phyloP scores from a whole-genome alignment of 2,329 filamentous ascomycete species.

The Sporothrix euskadiensis region DNA sequence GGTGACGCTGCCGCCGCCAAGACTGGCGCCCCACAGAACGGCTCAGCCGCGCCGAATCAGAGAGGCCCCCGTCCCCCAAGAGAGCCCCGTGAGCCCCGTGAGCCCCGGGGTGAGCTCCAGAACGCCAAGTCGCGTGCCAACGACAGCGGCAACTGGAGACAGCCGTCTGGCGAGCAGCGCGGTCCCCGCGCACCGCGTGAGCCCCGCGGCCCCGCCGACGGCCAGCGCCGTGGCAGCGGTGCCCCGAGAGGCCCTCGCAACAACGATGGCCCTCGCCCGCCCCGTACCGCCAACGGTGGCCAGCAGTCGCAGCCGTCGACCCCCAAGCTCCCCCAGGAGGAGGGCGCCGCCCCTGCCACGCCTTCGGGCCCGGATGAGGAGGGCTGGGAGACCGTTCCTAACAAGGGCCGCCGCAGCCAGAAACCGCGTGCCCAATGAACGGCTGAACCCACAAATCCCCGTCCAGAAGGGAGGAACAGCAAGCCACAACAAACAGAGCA shows the following conservation, averaged over 20 bases:
- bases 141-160: constrained; percentile 63
- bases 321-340: constrained; percentile 39
- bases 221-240: constrained; percentile 36
- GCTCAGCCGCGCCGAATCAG: constrained; percentile 33
- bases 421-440: constrained; percentile 30
- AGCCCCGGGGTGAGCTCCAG: constrained; percentile 48
- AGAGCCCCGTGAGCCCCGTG: constrained; percentile 41
- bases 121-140: constrained; percentile 56
- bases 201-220: constrained; percentile 46
- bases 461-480: constrained; percentile 1
- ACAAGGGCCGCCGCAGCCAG: constrained; percentile 44
- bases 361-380: constrained; percentile 50
- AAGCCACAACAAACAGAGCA: constrained; percentile 6
- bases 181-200: constrained; percentile 35
- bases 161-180: constrained; percentile 51
- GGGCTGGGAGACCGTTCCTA: constrained; percentile 63
- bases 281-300: constrained; percentile 51
- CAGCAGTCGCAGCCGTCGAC: constrained; percentile 38
- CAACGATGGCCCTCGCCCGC: constrained; percentile 49
- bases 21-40: constrained; percentile 32
- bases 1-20: constrained; percentile 31
- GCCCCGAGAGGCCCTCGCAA: constrained; percentile 48
- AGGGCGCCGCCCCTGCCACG: constrained; percentile 35
- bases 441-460: background rate
- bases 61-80: constrained; percentile 34